These are phyloP conservation scores for Westerdykella ornata DNA, from an alignment of 2,329 filamentous ascomycete genomes.

Conservation along the genomic window DNA sequence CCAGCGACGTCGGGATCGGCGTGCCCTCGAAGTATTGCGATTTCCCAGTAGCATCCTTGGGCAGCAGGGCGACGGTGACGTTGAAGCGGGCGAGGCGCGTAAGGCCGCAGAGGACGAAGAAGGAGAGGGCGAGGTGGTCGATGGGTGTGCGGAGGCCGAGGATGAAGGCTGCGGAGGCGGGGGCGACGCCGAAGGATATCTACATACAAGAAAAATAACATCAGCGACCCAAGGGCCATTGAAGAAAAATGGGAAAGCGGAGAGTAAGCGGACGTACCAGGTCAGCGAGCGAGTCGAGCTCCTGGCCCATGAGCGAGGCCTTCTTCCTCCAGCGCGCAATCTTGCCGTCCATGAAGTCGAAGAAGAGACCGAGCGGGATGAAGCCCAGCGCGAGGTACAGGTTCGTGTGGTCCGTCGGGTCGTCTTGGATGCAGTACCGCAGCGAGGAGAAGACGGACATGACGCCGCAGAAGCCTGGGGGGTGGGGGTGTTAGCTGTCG, in stretches of 20 bases:
- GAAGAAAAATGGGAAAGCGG: neutral
- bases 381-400: conserved; percentile 78
- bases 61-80: conserved; percentile 81
- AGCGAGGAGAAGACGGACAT: conserved; percentile 95
- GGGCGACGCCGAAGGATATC: conserved; percentile 93
- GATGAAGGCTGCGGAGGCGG: conserved; percentile 79
- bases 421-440: conserved; percentile 76
- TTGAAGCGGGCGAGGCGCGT: conserved; percentile 95
- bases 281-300: conserved; percentile 91
- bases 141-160: conserved; percentile 77
- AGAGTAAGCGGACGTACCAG: conserved; percentile 54
- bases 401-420: conserved; percentile 56
- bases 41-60: conserved; percentile 88
- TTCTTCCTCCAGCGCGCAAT: conserved; percentile 95
- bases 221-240: neutral
- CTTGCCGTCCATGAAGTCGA: conserved; percentile 94
- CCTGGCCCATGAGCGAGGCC: conserved; percentile 95
- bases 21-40: conserved; percentile 95
- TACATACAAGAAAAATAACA: conserved; percentile 33
- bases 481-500: conserved; percentile 1
- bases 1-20: conserved; percentile 85
- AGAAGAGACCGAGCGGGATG: conserved; percentile 80
- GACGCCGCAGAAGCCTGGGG: conserved; percentile 70
- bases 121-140: conserved; percentile 74
- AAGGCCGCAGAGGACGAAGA: conserved; percentile 92